A percentile compares a stretch with the other conserved stretches of the same genome.
These are phyloP conservation scores for Fraxinus sp. DNA, from an alignment of 305 asterid species.

Conservation along the genomic window DNA sequence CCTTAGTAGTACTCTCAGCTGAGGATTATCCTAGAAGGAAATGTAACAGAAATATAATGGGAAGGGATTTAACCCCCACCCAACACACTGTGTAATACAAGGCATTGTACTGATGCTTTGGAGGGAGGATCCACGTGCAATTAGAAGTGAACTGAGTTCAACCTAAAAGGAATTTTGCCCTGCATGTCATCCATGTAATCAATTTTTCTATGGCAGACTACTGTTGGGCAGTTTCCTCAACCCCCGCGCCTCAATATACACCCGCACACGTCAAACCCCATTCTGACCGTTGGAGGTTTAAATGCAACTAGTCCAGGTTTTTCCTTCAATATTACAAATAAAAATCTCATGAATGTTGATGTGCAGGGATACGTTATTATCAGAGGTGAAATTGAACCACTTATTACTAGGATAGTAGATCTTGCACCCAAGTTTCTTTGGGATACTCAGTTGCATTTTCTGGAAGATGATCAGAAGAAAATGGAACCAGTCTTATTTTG, in stretches of 20 bases:
- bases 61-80: not conserved
- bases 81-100: not conserved
- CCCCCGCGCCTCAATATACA: not conserved
- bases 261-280: not conserved
- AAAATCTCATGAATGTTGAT: constrained; percentile 11
- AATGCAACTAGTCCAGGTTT: not conserved
- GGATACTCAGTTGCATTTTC: constrained; percentile 62
- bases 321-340: not conserved
- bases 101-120: not conserved
- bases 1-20: not conserved
- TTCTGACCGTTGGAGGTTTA: not conserved
- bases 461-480: constrained; percentile 62
- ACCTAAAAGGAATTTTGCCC: not conserved
- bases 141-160: not conserved
- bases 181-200: not conserved
- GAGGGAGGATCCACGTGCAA: not conserved
- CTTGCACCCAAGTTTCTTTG: constrained; percentile 80
- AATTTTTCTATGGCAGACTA: not conserved
- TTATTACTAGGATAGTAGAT: constrained; percentile 44
- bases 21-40: not conserved
- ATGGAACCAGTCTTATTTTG: constrained; percentile 66
- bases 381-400: constrained; percentile 66
- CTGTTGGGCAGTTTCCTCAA: not conserved
- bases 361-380: constrained; percentile 69
- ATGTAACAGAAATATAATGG: not conserved